These are phyloP conservation scores for Nicotiana obtusifolia DNA, from an alignment of 257 asterid species.

Conservation along the genomic window DNA sequence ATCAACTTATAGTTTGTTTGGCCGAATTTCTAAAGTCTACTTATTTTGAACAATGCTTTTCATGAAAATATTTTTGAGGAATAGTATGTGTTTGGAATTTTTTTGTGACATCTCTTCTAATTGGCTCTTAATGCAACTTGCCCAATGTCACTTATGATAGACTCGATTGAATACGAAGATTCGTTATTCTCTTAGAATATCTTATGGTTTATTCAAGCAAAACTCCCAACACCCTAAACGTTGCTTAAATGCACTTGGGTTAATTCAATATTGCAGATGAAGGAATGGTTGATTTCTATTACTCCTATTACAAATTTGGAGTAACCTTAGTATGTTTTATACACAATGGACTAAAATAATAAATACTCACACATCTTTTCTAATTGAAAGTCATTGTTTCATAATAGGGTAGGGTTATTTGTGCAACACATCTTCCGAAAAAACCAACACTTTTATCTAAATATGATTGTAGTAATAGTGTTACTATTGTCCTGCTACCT, in stretches of 20 bases:
- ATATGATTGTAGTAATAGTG: not conserved
- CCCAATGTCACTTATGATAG: not conserved
- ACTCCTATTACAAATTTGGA: too few species aligned
- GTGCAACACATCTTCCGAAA: not conserved
- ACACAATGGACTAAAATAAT: not conserved
- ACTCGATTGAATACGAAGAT: not conserved
- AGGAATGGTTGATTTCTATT: not conserved
- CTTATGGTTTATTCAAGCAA: not conserved
- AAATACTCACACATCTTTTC: not conserved
- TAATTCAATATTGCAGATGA: not conserved
- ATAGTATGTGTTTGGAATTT: too few species aligned
- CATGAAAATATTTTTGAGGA: too few species aligned
- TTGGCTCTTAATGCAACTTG: not conserved
- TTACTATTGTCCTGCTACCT: not conserved
- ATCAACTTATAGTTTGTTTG: too few species aligned
- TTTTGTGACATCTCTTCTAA: too few species aligned
- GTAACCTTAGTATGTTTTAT: not conserved
- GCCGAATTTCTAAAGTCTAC: too few species aligned
- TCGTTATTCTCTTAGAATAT: not conserved
- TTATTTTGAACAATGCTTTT: too few species aligned
- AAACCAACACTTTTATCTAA: not conserved
- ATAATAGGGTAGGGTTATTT: not conserved
- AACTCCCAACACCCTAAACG: too few species aligned
- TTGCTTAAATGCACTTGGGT: not conserved
- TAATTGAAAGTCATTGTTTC: not conserved